Evolutionary conservation across 2,329 filamentous ascomycete species (phyloP).

Genomic region (Fusarium sp.): DNA sequence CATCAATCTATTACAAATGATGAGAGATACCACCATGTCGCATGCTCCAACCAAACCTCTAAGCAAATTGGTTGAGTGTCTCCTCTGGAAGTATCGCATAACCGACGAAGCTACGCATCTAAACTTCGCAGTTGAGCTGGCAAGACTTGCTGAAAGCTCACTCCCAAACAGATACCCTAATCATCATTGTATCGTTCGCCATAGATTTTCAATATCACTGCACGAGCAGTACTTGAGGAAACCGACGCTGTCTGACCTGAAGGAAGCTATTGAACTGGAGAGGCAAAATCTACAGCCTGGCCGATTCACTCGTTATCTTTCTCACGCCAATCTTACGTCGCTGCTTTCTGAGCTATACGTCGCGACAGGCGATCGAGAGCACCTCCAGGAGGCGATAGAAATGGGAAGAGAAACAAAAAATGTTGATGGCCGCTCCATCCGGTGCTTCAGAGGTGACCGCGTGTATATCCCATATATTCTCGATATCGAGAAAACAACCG

Average conservation of each 20-base stretch:
- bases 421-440: background rate
- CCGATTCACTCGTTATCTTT: background rate
- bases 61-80: background rate
- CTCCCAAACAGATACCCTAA: background rate
- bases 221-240: background rate
- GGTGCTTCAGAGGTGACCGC: background rate
- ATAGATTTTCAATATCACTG: background rate
- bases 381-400: background rate
- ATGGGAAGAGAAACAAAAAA: background rate
- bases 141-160: background rate
- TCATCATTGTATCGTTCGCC: background rate
- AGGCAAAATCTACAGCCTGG: background rate
- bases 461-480: background rate
- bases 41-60: fast-evolving
- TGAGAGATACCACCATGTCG: fast-evolving
- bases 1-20: fast-evolving
- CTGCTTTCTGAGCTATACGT: background rate
- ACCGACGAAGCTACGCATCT: background rate
- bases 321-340: background rate
- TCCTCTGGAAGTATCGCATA: background rate
- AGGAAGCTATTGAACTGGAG: background rate
- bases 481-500: background rate
- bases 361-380: fast-evolving
- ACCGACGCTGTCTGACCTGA: fast-evolving
- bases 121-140: background rate